phyloP scores from a whole-genome alignment of 2,329 filamentous ascomycete genomes.

The Fusarium temperatum region DNA sequence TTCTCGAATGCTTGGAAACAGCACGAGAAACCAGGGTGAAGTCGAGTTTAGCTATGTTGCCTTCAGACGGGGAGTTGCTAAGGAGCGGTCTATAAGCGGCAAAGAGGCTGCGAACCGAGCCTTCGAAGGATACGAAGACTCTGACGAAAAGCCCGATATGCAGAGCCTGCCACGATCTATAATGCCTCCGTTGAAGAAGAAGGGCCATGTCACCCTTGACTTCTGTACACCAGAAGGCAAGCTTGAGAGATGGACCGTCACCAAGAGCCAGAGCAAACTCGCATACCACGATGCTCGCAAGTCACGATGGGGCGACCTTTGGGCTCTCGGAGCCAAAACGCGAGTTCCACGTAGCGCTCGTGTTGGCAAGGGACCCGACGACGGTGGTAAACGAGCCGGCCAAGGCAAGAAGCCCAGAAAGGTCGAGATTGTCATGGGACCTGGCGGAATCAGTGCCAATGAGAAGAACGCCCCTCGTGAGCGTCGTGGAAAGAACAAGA shows the following conservation, averaged over 20 bases:
- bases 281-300: conserved; percentile 95
- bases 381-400: conserved; percentile 57
- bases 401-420: conserved; percentile 52
- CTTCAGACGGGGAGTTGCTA: conserved; percentile 75
- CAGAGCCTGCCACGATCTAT: conserved; percentile 81
- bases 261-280: conserved; percentile 79
- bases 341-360: conserved; percentile 69
- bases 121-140: conserved; percentile 75
- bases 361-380: conserved; percentile 61
- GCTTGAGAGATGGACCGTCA: conserved; percentile 94
- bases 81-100: conserved; percentile 54
- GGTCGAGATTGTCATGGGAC: conserved; percentile 49
- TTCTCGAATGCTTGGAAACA: conserved; percentile 75
- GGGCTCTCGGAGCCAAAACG: conserved; percentile 94
- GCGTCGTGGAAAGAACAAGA: conserved; percentile 54
- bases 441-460: conserved; percentile 49
- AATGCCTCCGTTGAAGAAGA: conserved; percentile 83
- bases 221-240: conserved; percentile 86
- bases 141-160: conserved; percentile 58
- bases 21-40: conserved; percentile 85
- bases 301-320: conserved; percentile 89
- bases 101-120: conserved; percentile 69
- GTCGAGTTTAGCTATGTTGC: conserved; percentile 90
- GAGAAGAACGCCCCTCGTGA: conserved; percentile 50
- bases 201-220: conserved; percentile 88